Evolutionary conservation across 768 basidiomycete genomes (phyloP).

Genomic region (Pleurotus giganteus): DNA sequence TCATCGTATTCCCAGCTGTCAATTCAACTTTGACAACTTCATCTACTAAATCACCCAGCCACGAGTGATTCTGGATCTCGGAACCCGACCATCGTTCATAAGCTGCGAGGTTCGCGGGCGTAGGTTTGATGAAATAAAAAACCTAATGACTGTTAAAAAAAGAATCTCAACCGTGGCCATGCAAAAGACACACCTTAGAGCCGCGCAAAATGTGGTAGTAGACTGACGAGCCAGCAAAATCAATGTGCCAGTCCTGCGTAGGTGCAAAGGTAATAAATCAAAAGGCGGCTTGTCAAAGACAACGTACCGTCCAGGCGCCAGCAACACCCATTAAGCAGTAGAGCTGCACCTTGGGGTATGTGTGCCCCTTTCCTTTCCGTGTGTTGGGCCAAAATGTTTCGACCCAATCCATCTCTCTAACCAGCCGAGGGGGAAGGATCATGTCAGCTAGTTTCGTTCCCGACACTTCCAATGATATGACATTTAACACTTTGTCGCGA

Average conservation of each 20-base stretch:
- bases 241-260: constrained; percentile 92
- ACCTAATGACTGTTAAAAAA: constrained; percentile 43
- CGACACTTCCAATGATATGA: constrained; percentile 93
- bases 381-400: constrained; percentile 91
- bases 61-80: constrained; percentile 81
- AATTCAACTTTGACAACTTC: constrained; percentile 86
- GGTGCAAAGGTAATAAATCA: background rate
- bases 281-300: background rate
- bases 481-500: constrained; percentile 89
- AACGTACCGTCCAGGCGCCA: constrained; percentile 87
- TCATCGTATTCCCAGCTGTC: constrained; percentile 80
- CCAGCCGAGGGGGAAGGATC: constrained; percentile 80
- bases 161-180: constrained; percentile 1
- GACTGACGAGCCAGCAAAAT: constrained; percentile 97
- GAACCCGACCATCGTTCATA: constrained; percentile 95
- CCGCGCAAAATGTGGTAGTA: constrained; percentile 93
- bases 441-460: constrained; percentile 77
- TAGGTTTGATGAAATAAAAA: constrained; percentile 95
- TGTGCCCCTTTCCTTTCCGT: constrained; percentile 66
- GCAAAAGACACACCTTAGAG: constrained; percentile 56
- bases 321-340: constrained; percentile 98
- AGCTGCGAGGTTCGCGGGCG: constrained; percentile 77
- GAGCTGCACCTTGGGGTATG: constrained; percentile 90
- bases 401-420: constrained; percentile 94
- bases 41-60: constrained; percentile 92